Evolutionary conservation across 306 rosid species (phyloP).

Genomic region (Hippophae gyantsensis): DNA sequence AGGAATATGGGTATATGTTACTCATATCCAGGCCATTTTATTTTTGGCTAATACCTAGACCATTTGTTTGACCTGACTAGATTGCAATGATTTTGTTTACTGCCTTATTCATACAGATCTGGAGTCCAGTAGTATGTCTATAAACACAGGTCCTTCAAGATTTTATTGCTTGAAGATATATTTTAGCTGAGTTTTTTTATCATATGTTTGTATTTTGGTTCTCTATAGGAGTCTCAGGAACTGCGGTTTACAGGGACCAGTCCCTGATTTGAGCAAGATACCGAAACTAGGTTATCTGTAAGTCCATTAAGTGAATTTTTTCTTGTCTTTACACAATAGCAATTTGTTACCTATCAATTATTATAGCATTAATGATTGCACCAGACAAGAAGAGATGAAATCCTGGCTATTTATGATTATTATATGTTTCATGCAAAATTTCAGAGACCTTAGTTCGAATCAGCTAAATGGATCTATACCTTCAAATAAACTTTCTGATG

Average conservation of each 20-base stretch:
- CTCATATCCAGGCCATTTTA: too few species aligned
- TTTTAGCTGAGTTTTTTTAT: not conserved
- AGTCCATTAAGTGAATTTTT: not conserved
- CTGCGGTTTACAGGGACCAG: conserved; percentile 7
- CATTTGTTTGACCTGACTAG: too few species aligned
- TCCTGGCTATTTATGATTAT: conserved; percentile 5
- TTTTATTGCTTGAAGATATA: not conserved
- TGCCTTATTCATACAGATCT: not conserved
- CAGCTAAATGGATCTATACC: conserved; percentile 10
- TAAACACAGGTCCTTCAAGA: too few species aligned
- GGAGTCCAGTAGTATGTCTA: not conserved
- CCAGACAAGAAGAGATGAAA: not conserved
- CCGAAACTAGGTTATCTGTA: conserved; percentile 7
- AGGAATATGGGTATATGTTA: too few species aligned
- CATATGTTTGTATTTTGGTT: not conserved
- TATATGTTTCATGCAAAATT: conserved; percentile 12
- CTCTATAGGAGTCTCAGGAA: conserved; percentile 9
- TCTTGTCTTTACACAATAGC: not conserved
- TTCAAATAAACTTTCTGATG: conserved; percentile 4
- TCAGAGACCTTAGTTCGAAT: conserved; percentile 17
- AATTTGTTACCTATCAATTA: too few species aligned
- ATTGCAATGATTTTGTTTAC: too few species aligned
- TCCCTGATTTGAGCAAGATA: conserved; percentile 10
- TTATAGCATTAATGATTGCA: too few species aligned
- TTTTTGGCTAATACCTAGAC: not conserved